phyloP scores from a whole-genome alignment of 2,329 filamentous ascomycete species.

The Fusarium nanum region DNA sequence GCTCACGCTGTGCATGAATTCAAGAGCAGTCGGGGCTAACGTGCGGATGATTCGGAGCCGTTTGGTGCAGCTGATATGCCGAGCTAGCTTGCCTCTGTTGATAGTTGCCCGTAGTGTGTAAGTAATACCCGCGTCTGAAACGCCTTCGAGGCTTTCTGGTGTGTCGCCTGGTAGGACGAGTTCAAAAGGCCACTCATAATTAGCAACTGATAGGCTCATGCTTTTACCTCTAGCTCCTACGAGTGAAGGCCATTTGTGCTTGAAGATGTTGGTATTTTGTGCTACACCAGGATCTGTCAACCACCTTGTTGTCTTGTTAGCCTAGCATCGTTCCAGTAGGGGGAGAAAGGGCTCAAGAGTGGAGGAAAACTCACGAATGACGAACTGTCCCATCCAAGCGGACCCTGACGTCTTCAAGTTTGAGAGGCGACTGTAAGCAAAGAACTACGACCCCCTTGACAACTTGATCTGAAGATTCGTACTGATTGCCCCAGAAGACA shows the following conservation, averaged over 20 bases:
- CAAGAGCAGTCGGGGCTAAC: constrained; percentile 76
- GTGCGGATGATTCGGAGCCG: constrained; percentile 81
- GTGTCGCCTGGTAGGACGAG: constrained; percentile 74
- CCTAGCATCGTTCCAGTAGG: fast-evolving
- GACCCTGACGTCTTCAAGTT: constrained; percentile 77
- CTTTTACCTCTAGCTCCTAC: constrained; percentile 63
- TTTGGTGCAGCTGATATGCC: constrained; percentile 83
- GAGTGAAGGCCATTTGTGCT: constrained; percentile 76
- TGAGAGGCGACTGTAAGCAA: constrained; percentile 74
- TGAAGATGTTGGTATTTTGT: constrained; percentile 68
- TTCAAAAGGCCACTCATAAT: constrained; percentile 87
- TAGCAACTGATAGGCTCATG: constrained; percentile 72
- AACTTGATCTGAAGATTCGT: constrained; percentile 79
- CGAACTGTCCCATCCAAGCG: constrained; percentile 76
- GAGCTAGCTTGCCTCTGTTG: constrained; percentile 83
- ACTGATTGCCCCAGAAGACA: constrained; percentile 77
- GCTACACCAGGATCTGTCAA: constrained; percentile 64
- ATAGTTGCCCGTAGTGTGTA: constrained; percentile 93
- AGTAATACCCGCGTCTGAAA: constrained; percentile 84
- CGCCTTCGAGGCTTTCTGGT: constrained; percentile 89
- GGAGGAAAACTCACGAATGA: constrained; percentile 63
- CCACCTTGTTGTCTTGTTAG: constrained; percentile 54
- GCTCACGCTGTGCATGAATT: constrained; percentile 86
- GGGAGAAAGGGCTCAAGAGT: too few relatives aligned
- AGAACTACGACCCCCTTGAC: constrained; percentile 79